Evolutionary conservation across 305 asterid species (phyloP).

Genomic region (Salvia sclarea): DNA sequence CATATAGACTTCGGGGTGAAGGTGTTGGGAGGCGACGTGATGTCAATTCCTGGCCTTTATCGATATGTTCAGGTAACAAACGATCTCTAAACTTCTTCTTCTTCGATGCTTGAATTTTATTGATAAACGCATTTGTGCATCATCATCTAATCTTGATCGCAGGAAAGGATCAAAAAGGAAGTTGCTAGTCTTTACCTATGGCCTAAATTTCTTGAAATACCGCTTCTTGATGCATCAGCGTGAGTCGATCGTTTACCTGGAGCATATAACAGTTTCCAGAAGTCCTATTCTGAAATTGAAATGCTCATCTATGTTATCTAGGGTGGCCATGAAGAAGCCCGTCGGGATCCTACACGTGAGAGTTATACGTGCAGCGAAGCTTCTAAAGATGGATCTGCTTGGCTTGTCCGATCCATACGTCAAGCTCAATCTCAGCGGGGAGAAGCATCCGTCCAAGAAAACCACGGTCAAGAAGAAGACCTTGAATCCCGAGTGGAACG

Average conservation of each 20-base stretch:
- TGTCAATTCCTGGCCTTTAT: constrained; percentile 85
- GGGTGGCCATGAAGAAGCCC: constrained; percentile 71
- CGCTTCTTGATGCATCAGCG: constrained; percentile 82
- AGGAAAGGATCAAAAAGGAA: constrained; percentile 69
- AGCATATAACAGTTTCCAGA: neutral
- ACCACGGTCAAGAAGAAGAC: constrained; percentile 84
- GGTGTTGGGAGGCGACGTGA: constrained; percentile 75
- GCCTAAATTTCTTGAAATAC: constrained; percentile 82
- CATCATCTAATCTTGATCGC: constrained; percentile 31
- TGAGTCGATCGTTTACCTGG: constrained; percentile 36
- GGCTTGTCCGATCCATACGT: constrained; percentile 96
- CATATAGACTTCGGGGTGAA: constrained; percentile 79
- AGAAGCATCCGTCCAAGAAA: constrained; percentile 59
- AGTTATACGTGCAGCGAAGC: constrained; percentile 74
- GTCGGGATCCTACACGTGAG: constrained; percentile 84
- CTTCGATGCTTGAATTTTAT: neutral
- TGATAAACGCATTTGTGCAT: neutral
- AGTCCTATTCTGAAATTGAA: neutral
- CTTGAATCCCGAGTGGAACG: constrained; percentile 82
- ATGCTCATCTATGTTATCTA: constrained; percentile 26
- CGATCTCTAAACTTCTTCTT: neutral
- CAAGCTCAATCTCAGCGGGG: constrained; percentile 74
- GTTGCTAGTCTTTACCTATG: constrained; percentile 72
- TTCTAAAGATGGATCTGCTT: constrained; percentile 78
- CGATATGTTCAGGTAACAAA: constrained; percentile 68